Base-by-base conservation (phyloP, 164 flowering plant genomes). In the Dillenia turbinata region DNA sequence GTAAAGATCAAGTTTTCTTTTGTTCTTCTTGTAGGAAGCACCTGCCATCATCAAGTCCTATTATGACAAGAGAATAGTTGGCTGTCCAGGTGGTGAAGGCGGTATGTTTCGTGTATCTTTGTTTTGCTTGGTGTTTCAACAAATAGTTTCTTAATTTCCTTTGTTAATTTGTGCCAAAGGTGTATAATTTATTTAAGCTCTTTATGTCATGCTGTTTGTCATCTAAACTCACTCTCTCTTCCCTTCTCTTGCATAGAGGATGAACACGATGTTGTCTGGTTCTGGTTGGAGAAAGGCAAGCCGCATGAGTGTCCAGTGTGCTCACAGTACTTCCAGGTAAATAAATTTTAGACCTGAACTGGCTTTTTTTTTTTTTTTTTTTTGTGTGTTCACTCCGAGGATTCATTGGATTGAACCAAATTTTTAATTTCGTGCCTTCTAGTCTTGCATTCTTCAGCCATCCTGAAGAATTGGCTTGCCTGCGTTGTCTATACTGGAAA, bases 221-320 rank as follows among this genome's bases (percentile, higher is more conserved):
- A 49, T 1, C 15, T 49, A 40, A 8, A 54, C 7, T 43, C 54
- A 47, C 33, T 56, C 19, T n/a, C n/a, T n/a, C 7, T 17, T 22
- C 56, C 12, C 6, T 58, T 58, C 47, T 48, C 60, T 58, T 14
- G 1, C 67, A 60, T 69, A 79, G 87, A 83, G 83, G 96, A 92
- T 71, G 98, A 92, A 74, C 98, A 92, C 64, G 96, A 92, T 72
- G 95, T 89, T 65, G 92, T 92, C 62, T 92, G 98, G 98, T 92
- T 92, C 75, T 86, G 98, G 98, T 80, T 92, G 73, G 87, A 83
- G 84, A 92, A 89, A 68, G 91, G 76, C 83, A 83, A 83, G 75
- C 86, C 95, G 4, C 81, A 78, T 70, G 96, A 88, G 66, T 92
- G 98, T 66, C 91, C 98, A 9, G 96, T 88, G 60, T 92, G 98